Percentiles rank a stretch among this genome's conserved stretches.
Evolutionary conservation across 495 filamentous ascomycete species (phyloP).

Genomic region (Friedmanniomyces endolithicus): DNA sequence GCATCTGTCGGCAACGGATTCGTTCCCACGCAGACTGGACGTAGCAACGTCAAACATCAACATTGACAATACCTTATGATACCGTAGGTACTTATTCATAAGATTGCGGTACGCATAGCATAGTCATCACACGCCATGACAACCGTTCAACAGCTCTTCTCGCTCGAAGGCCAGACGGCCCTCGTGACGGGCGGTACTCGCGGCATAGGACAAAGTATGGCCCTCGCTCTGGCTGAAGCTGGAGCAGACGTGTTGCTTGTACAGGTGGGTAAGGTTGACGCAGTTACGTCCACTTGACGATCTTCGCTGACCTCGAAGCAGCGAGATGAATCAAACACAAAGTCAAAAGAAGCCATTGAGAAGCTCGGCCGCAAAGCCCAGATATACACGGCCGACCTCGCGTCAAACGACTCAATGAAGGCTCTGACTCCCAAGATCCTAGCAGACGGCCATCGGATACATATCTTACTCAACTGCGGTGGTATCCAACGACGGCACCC

Average conservation of each 20-base stretch:
- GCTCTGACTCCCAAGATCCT: conserved; percentile 49
- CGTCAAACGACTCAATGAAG: conserved; percentile 45
- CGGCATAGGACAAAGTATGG: conserved; percentile 78
- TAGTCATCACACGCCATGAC: conserved; percentile 18
- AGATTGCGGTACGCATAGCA: neutral
- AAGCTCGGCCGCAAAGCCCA: conserved; percentile 51
- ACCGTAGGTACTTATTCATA: too few species aligned
- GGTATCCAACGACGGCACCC: conserved; percentile 77
- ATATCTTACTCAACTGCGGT: conserved; percentile 75
- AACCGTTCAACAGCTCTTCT: conserved; percentile 30
- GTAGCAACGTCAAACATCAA: neutral
- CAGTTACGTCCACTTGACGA: neutral
- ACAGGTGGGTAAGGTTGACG: conserved; percentile 19
- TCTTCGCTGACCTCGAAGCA: conserved; percentile 23
- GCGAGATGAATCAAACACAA: conserved; percentile 53
- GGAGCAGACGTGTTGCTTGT: conserved; percentile 73
- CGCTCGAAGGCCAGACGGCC: conserved; percentile 53
- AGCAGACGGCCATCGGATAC: conserved; percentile 40
- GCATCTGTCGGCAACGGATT: neutral
- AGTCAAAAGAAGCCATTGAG: conserved; percentile 49
- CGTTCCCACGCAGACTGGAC: too few species aligned
- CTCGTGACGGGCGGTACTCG: conserved; percentile 78
- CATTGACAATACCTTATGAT: too few species aligned
- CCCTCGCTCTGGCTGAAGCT: conserved; percentile 67
- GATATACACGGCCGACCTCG: conserved; percentile 67